Conservation (phyloP, 192 early-diverging fungal genomes). For the Coemansia sp. region DNA sequence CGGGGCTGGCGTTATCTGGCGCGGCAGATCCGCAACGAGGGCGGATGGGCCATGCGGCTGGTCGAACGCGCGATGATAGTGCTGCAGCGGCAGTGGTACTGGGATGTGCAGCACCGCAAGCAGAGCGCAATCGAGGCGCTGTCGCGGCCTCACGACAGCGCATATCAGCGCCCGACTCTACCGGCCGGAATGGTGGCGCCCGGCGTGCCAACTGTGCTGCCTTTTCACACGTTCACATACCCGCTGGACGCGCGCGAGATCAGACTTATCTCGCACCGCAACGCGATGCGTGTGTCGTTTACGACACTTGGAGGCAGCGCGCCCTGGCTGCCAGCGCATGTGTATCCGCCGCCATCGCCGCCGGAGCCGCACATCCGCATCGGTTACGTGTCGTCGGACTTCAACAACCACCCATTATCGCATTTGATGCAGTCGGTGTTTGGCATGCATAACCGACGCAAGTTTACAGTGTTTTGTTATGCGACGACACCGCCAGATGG, state of each 20-base stretch:
- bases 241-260: conserved; percentile 80
- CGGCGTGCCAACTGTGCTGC: conserved; percentile 80
- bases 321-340: conserved; percentile 57
- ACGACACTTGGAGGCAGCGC: conserved; percentile 60
- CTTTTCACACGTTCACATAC: conserved; percentile 95
- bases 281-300: conserved; percentile 79
- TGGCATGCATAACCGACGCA: conserved; percentile 78
- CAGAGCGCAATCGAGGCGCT: conserved; percentile 14
- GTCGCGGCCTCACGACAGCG: conserved; percentile 4
- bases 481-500: conserved; percentile 76
- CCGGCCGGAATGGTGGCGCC: conserved; percentile 58
- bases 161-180: conserved; percentile 53
- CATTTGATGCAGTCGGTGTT: conserved; percentile 96
- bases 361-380: conserved; percentile 71
- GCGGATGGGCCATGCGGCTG: conserved; percentile 70
- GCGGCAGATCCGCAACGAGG: conserved; percentile 61
- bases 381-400: conserved; percentile 91
- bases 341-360: conserved; percentile 73
- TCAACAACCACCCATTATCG: conserved; percentile 89
- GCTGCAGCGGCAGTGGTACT: conserved; percentile 68
- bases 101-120: conserved; percentile 42
- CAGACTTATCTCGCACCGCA: conserved; percentile 81
- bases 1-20: conserved; percentile 20
- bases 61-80: conserved; percentile 59
- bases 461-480: conserved; percentile 80